Evolutionary conservation across 768 basidiomycete species (phyloP), one percentile per base, ranked within the genome.

Genomic region (Trametes coccinea): DNA sequence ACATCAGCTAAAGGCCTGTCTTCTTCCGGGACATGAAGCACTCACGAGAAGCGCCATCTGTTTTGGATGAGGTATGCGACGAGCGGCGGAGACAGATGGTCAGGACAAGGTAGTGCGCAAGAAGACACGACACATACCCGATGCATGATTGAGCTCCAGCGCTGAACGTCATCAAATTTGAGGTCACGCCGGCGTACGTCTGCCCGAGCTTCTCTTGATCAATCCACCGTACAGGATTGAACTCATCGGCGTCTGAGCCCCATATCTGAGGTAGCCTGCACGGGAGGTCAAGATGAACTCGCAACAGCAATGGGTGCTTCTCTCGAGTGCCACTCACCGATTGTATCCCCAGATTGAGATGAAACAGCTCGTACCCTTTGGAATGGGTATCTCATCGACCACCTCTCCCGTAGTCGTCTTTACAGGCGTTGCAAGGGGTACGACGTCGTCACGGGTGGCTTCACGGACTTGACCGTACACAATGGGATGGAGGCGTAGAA

Each of bases 41-140:
- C 72, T 55, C 48, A 75, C 74, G 72, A 60, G 63, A 75, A 75
- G 6, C 72, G 67, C 72, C 72, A 73, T 8, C 70, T 66, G 17
- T 3, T 39, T 10, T 14, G 11, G 10, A 22, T 2, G n/a, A 31
- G 31, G 3, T 30, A 31, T 5, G 29, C 44, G 33, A 17, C 8
- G 27, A 10, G 4, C 16, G 9, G 47, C 46, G 8, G 8, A 2
- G 5, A 47, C 1, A 37, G 8, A 4, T 11, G 5, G 3, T 13
- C 30, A 10, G 16, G 47, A 41, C 14, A 30, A n/a, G 27, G 2
- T 40, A 11, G 5, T 10, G 11, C 2, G 1, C 6, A 30, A 8
- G 33, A 0, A 27, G 51, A 31, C n/a, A 53, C 22, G 22, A 22
- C 0, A 33, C 59, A 22, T 40, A 60, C 59, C 68, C 68, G 8